Evolutionary conservation across 2,329 filamentous ascomycete species (phyloP), one percentile per base, ranked within the genome.

Genomic region (Achaetomium macrosporum): DNA sequence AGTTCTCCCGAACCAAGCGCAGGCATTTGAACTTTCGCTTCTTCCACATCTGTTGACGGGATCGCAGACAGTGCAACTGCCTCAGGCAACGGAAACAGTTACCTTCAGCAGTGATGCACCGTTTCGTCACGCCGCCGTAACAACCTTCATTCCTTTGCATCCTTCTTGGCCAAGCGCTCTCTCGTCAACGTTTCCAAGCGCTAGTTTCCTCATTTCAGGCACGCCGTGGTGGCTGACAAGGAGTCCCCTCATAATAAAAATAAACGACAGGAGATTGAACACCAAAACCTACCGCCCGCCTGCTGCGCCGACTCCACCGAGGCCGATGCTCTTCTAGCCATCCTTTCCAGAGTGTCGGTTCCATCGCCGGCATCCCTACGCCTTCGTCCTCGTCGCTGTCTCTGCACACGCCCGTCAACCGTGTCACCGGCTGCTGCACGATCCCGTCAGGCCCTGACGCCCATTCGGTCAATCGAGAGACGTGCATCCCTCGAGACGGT

Each of bases 241-340:
- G 58, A 42, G 41, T 54, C 53, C 59, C 50, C 56, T 43, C 43
- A 50, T 56, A 42, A 46, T 44, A 33, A 48, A 50, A 58, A 59
- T 64, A 66, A 65, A 67, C 67, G 66, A 64, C 61, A 65, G 65
- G 70, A 71, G 69, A 69, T 60, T 58, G 54, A 63, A 59, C 61
- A 62, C 47, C 45, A 60, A 64, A 62, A 58, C 50, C 35, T n/a
- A n/a, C 57, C 50, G 61, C 57, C 60, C 47, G 50, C 56, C 43
- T 57, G 51, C 53, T 51, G 42, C 59, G 59, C 59, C 57, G 57
- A 58, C 61, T 63, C 64, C 63, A 63, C 67, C 65, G 40, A 53
- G 19, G 45, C 60, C 65, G 67, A 73, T 73, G 70, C 67, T 66
- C 59, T 63, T 65, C 73, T 72, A 74, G 71, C 67, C 64, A 62